Percentiles rank a stretch among this genome's conserved stretches.
These are phyloP conservation scores for Podaxis carcinomalis DNA, from an alignment of 768 basidiomycete species.

Conservation along the genomic window DNA sequence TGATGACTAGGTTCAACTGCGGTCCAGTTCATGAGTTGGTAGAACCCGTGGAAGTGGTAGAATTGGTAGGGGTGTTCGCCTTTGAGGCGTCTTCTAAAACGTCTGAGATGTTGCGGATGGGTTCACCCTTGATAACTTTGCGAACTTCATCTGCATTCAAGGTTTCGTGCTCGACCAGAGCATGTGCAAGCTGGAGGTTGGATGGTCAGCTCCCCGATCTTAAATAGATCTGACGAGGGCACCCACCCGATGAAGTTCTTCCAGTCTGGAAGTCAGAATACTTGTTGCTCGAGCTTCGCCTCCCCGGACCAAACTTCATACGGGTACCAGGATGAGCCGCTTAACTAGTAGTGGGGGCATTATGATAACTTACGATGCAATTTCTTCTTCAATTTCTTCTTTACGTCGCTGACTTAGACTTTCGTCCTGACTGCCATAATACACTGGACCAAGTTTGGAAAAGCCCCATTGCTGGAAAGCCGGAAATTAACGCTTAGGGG, in stretches of 20 bases:
- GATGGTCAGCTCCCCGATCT: neutral
- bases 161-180: conserved; percentile 94
- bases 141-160: conserved; percentile 82
- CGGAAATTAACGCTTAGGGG: conserved; percentile 5
- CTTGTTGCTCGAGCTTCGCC: conserved; percentile 63
- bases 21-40: neutral
- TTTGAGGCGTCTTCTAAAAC: conserved; percentile 52
- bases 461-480: conserved; percentile 66
- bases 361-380: conserved; percentile 57
- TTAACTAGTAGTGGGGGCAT: conserved; percentile 4
- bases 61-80: neutral
- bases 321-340: conserved; percentile 19
- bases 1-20: neutral
- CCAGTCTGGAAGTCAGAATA: conserved; percentile 61
- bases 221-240: conserved; percentile 5
- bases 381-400: conserved; percentile 86
- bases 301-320: conserved; percentile 55
- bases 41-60: neutral
- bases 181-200: conserved; percentile 71
- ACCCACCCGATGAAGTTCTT: conserved; percentile 72
- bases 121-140: conserved; percentile 80
- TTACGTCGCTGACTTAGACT: conserved; percentile 70
- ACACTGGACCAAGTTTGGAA: conserved; percentile 83
- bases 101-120: conserved; percentile 66
- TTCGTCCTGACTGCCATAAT: conserved; percentile 68